These are phyloP conservation scores for Solanum sitiens DNA, from an alignment of 257 asterid genomes.

Conservation along the genomic window DNA sequence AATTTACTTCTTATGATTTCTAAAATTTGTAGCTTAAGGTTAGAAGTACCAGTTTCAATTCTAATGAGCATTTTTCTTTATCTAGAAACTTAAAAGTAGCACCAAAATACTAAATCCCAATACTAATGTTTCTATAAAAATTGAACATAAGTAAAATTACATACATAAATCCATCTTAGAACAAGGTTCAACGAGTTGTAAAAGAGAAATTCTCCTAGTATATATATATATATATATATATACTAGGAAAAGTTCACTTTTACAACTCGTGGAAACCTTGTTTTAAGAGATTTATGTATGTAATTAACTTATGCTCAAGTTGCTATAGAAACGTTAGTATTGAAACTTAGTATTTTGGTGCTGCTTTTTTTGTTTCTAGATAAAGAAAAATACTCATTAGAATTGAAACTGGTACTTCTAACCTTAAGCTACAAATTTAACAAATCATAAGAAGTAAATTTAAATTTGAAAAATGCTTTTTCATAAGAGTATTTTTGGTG, in stretches of 20 bases:
- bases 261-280: not conserved
- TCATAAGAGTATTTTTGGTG: not conserved
- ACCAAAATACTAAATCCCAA: not conserved
- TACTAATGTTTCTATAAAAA: not conserved
- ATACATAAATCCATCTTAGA: not conserved
- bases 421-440: not conserved
- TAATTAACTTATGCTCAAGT: not conserved
- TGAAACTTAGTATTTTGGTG: not conserved
- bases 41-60: not conserved
- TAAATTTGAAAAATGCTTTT: not conserved
- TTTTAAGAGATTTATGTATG: not conserved
- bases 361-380: not conserved
- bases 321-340: not conserved
- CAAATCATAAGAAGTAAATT: too few relatives aligned
- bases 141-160: not conserved
- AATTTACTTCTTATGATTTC: not conserved
- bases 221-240: too few relatives aligned
- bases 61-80: not conserved
- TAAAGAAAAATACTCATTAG: not conserved
- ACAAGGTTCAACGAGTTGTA: not conserved
- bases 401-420: not conserved
- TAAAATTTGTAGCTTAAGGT: not conserved
- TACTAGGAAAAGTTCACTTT: not conserved
- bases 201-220: not conserved
- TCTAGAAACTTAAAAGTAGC: not conserved